Conservation (phyloP, 2,329 filamentous ascomycete genomes). For the Kalmusia sp. region DNA sequence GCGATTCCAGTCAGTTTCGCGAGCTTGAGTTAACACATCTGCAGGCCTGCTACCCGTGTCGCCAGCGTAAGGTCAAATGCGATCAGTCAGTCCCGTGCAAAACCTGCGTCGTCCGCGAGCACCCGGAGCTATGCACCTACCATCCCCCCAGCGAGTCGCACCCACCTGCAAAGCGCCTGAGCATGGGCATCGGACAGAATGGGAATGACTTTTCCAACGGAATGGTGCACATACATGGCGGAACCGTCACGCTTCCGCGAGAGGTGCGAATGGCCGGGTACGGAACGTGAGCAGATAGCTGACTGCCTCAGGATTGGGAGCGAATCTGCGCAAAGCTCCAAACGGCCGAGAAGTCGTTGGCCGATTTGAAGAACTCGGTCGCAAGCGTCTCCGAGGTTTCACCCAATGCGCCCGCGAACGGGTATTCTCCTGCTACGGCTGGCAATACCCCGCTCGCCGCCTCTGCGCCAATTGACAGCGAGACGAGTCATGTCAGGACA, state of each 20-base stretch:
- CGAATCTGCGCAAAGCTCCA: constrained; percentile 57
- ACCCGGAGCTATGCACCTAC: constrained; percentile 58
- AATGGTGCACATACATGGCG: constrained; percentile 47
- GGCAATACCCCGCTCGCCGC: constrained; percentile 43
- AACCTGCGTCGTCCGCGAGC: constrained; percentile 58
- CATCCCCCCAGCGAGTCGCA: constrained; percentile 50
- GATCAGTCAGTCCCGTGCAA: constrained; percentile 57
- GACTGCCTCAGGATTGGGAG: constrained; percentile 52
- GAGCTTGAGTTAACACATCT: constrained; percentile 23
- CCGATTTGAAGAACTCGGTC: constrained; percentile 52
- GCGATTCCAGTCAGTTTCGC: background rate
- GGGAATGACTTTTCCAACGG: constrained; percentile 47
- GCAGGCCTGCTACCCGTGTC: constrained; percentile 58
- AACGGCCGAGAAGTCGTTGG: constrained; percentile 55
- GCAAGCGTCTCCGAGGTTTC: constrained; percentile 46
- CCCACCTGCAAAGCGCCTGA: constrained; percentile 48
- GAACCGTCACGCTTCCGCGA: constrained; percentile 49
- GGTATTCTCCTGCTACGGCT: constrained; percentile 39
- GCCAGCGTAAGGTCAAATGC: constrained; percentile 56
- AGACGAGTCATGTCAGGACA: constrained; percentile 50
- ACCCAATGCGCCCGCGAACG: constrained; percentile 36
- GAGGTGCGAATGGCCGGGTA: constrained; percentile 31
- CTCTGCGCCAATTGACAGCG: constrained; percentile 44
- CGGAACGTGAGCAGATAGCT: constrained; percentile 14
- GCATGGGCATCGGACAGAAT: constrained; percentile 41